Base-by-base conservation (phyloP, 768 basidiomycete genomes). In the Naematelia aurantialba region DNA sequence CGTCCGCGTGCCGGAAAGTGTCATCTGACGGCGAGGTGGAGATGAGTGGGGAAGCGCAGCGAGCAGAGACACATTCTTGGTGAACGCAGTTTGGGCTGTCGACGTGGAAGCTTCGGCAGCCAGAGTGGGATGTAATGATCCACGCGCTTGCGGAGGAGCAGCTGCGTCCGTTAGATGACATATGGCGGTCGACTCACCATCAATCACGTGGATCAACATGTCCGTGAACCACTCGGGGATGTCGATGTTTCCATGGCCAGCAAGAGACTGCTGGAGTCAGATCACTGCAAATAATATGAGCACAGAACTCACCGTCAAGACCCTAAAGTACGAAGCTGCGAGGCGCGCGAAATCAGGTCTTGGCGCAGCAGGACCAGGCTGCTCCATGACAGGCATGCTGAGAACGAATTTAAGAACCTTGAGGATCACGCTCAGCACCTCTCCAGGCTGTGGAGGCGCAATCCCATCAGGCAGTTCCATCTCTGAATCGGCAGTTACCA, bases 341-440 rank as follows among this genome's bases (percentile, higher is more conserved):
- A 73, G 54, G 25, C 60, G 54, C 10, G 58, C 60, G 56, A 70
- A 68, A 47, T 70, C 68, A 22, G 71, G 68, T 22, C 62, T 55
- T 8, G 68, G 69, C 8, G 56, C 52, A 4, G 65, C 51, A 5
- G 14, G 4, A 8, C 49, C 45, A 4, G 24, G 11, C 4, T 42
- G 17, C 1, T 73, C 71, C 22, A 47, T 19, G 17, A 55, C 47
- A 14, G 46, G 13, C 27, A 70, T 25, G 13, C 68, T 65, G n/a
- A 73, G 46, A 8, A 54, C 48, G 42, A 66, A 73, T 12, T 47
- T 56, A 19, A 73, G 45, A n/a, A 68, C 56, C 27, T 59, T 63
- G 24, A 73, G 5, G 1, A 58, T 45, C 14, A 66, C 44, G n/a
- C 29, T 52, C 3, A 73, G 56, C 19, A 60, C 42, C 14, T 61